Evolutionary conservation across 495 filamentous ascomycete species (phyloP).

Genomic region (Tuber magnatum): DNA sequence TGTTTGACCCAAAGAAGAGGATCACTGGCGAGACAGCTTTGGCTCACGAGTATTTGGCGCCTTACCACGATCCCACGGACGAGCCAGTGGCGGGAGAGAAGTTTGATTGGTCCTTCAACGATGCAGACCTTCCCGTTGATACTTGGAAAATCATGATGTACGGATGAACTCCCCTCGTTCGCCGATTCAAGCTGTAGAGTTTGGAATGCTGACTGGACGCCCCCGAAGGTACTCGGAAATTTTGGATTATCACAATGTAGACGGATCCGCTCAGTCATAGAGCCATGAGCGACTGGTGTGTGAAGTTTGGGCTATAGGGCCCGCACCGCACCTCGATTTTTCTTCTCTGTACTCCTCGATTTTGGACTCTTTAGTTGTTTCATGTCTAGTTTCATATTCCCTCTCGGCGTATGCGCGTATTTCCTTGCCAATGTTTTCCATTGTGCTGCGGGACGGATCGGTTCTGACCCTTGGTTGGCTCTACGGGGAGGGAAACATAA

Average conservation of each 20-base stretch:
- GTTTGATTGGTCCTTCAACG: constrained; percentile 99
- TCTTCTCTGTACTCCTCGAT: not conserved
- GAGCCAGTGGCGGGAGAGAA: constrained; percentile 94
- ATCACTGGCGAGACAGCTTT: constrained; percentile 77
- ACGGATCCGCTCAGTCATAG: constrained; percentile 42
- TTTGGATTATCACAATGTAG: constrained; percentile 95
- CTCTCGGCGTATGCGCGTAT: constrained; percentile 30
- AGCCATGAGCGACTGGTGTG: not conserved
- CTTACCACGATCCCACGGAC: constrained; percentile 94
- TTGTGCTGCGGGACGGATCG: constrained; percentile 16
- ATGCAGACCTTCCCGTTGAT: constrained; percentile 93
- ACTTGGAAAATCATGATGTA: constrained; percentile 99
- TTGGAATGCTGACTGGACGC: constrained; percentile 18
- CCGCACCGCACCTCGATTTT: not conserved
- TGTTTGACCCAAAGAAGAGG: constrained; percentile 91
- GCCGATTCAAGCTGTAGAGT: not conserved
- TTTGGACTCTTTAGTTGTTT: not conserved
- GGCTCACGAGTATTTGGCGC: constrained; percentile 84
- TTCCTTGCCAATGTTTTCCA: constrained; percentile 22
- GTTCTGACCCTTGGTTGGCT: not conserved
- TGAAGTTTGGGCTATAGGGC: not conserved
- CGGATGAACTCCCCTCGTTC: constrained; percentile 28
- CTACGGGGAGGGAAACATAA: not conserved
- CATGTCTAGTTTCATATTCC: constrained; percentile 26
- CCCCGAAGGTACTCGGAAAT: constrained; percentile 90